Percentiles rank a stretch among this genome's conserved stretches.
These are phyloP conservation scores for Neoascochyta sp. DNA, from an alignment of 2,329 filamentous ascomycete species.

Conservation along the genomic window DNA sequence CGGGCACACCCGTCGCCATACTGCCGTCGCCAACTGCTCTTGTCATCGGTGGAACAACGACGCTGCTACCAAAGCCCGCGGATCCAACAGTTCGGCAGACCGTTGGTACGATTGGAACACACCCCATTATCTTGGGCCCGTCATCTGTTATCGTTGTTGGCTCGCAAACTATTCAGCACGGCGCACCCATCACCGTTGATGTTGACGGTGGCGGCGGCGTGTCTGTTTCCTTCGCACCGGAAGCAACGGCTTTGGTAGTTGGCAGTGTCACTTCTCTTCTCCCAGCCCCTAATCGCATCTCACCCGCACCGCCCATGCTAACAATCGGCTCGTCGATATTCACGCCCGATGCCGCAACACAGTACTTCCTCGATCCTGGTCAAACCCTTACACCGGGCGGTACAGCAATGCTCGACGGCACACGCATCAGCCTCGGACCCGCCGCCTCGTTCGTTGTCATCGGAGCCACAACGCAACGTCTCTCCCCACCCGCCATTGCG, in stretches of 20 bases:
- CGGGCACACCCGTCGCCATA: conserved; percentile 30
- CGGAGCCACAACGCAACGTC: conserved; percentile 37
- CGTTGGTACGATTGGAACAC: conserved; percentile 21
- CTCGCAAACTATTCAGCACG: conserved; percentile 30
- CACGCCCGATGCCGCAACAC: conserved; percentile 46
- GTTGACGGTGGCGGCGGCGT: too few species aligned
- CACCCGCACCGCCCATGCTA: conserved; percentile 33
- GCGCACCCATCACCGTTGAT: conserved; percentile 27
- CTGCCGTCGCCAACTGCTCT: conserved; percentile 28
- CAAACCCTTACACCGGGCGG: conserved; percentile 40
- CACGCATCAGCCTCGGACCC: conserved; percentile 40
- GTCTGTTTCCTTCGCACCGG: conserved; percentile 29
- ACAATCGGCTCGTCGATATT: conserved; percentile 41
- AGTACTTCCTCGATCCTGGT: conserved; percentile 43
- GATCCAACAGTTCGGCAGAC: conserved; percentile 13
- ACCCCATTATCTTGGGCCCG: conserved; percentile 21
- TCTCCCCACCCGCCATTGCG: conserved; percentile 7
- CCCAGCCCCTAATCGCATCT: conserved; percentile 1
- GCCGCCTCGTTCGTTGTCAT: conserved; percentile 42
- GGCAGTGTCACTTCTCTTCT: conserved; percentile 23
- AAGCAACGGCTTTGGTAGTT: conserved; percentile 35
- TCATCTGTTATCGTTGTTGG: conserved; percentile 28
- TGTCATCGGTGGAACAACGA: conserved; percentile 25
- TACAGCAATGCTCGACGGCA: conserved; percentile 37
- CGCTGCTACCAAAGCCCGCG: conserved; percentile 16